Evolutionary conservation across 2,329 filamentous ascomycete species (phyloP).

Genomic region (Fonsecaea nubica): DNA sequence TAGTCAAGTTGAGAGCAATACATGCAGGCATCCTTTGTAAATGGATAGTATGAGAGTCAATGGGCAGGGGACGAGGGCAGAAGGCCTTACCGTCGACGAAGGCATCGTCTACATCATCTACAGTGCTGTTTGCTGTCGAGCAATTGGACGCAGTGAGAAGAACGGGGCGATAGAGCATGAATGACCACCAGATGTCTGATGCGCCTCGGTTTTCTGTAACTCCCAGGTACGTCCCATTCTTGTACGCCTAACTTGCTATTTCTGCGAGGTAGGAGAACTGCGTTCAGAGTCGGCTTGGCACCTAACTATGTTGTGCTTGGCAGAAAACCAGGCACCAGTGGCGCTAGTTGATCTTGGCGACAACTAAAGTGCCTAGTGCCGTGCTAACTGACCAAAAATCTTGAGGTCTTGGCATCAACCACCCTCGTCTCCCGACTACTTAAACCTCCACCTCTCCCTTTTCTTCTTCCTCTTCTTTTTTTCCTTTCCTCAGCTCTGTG

Average conservation of each 20-base stretch:
- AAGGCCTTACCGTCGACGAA: background rate
- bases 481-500: constrained; percentile 18
- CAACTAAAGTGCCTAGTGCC: background rate
- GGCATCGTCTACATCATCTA: background rate
- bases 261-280: too few relatives aligned
- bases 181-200: background rate
- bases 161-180: background rate
- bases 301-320: background rate
- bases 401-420: background rate
- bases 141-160: background rate
- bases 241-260: too few relatives aligned
- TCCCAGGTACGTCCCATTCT: too few relatives aligned
- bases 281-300: background rate
- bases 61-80: background rate
- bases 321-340: background rate
- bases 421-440: background rate
- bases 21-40: background rate
- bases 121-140: background rate
- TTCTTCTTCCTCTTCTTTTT: background rate
- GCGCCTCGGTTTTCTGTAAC: too few relatives aligned
- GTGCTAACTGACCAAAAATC: background rate
- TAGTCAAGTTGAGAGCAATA: background rate
- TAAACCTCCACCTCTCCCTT: background rate
- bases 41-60: background rate
- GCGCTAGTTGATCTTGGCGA: background rate